A percentile compares a stretch with the other conserved stretches of the same genome.
These are phyloP conservation scores for Malassezia restricta DNA, from an alignment of 1,284 basidiomycete species.

Conservation along the genomic window DNA sequence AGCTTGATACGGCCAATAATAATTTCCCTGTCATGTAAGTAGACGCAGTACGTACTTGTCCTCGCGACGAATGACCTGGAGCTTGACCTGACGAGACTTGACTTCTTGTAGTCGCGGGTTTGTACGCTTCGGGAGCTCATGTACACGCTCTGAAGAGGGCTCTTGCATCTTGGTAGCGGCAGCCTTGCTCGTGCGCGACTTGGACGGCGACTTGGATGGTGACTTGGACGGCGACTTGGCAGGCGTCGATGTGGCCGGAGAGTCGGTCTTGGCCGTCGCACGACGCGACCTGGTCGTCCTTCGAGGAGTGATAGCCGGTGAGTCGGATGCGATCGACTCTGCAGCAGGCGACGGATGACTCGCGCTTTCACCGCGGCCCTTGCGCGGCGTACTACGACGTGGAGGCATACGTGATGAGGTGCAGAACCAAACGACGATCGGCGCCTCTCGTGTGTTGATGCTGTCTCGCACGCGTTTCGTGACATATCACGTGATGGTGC, in stretches of 20 bases:
- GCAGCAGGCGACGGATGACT: neutral
- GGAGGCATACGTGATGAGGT: constrained; percentile 10
- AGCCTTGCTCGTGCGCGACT: neutral
- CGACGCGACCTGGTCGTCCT: constrained; percentile 9
- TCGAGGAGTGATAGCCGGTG: neutral
- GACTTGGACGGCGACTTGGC: neutral
- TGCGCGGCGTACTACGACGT: constrained; percentile 16
- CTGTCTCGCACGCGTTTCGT: neutral
- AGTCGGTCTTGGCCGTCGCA: constrained; percentile 4
- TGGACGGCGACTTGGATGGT: neutral
- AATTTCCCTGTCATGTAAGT: constrained; percentile 52
- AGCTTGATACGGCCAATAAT: constrained; percentile 86
- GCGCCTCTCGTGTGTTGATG: constrained; percentile 1
- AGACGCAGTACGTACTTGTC: constrained; percentile 48
- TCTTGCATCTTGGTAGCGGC: neutral
- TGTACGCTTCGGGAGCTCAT: constrained; percentile 30
- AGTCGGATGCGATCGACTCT: neutral
- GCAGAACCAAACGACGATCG: neutral
- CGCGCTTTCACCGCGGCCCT: constrained; percentile 7
- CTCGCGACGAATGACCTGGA: constrained; percentile 68
- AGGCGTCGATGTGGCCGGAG: neutral
- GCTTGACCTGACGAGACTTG: constrained; percentile 54
- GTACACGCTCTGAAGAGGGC: constrained; percentile 7
- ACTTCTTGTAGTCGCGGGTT: constrained; percentile 33
- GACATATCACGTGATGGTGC: too few species aligned